Conservation (phyloP, 768 basidiomycete species). For the Leccinum disarticulatum region DNA sequence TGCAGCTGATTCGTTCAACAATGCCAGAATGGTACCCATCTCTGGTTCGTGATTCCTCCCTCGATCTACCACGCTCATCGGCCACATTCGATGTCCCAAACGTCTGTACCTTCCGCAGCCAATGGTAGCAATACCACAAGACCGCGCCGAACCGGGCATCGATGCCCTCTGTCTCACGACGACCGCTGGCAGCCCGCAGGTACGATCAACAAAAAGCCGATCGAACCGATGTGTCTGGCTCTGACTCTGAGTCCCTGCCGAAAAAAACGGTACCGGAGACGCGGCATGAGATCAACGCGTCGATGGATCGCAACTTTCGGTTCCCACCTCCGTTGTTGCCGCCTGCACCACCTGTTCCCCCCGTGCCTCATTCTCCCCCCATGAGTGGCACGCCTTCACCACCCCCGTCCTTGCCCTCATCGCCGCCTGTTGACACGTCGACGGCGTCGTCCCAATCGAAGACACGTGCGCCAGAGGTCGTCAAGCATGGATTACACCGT, state of each 20-base stretch:
- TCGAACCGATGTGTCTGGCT: no score
- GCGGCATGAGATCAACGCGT: conserved; percentile 55
- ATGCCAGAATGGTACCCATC: conserved; percentile 80
- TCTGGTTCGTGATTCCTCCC: conserved; percentile 57
- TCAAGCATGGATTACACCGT: conserved; percentile 41
- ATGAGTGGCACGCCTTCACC: conserved; percentile 10
- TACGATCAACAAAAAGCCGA: no score
- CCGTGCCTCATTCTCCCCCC: conserved; percentile 10
- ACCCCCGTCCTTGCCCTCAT: conserved; percentile 29
- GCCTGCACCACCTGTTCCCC: conserved; percentile 7
- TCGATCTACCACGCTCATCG: conserved; percentile 36
- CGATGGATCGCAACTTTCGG: conserved; percentile 77
- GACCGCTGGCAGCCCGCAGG: no score
- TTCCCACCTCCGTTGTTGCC: conserved; percentile 46
- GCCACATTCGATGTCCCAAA: no score
- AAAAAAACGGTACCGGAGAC: conserved; percentile 17
- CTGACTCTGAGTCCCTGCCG: conserved; percentile 16
- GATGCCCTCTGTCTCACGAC: no score
- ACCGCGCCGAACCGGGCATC: no score
- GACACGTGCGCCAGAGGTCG: conserved; percentile 3
- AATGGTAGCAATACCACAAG: no score
- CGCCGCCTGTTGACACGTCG: conserved; percentile 8
- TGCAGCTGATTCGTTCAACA: background rate
- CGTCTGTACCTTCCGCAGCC: no score
- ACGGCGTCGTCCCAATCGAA: conserved; percentile 23